phyloP scores from a whole-genome alignment of 1,139 yeast genomes.

The Diutina neorugosa region DNA sequence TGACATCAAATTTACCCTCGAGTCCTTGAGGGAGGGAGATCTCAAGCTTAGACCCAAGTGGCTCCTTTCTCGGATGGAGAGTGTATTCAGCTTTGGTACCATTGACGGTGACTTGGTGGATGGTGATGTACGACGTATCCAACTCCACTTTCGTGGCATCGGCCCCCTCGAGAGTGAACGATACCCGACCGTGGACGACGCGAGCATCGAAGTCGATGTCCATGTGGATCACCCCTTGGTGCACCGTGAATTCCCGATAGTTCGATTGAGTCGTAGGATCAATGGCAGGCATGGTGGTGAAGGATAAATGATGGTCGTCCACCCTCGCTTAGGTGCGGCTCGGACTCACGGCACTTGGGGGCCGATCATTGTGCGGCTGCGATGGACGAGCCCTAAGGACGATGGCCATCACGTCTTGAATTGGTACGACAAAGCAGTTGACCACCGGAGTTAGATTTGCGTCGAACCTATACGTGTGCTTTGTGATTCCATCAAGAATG shows the following conservation, averaged over 20 bases:
- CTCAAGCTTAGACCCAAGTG: constrained; percentile 1
- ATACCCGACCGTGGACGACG: background rate
- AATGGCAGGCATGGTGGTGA: background rate
- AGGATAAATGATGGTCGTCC: background rate
- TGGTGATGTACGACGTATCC: constrained; percentile 1
- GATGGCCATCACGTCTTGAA: too few relatives aligned
- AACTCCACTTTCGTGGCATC: constrained; percentile 4
- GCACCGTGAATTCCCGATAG: background rate
- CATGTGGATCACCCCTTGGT: background rate
- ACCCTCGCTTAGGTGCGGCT: too few relatives aligned
- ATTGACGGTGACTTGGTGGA: background rate
- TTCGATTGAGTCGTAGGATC: constrained; percentile 2
- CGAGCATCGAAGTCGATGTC: background rate
- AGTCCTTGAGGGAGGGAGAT: constrained; percentile 6
- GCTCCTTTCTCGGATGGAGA: background rate
- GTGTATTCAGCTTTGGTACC: background rate
- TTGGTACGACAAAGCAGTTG: too few relatives aligned
- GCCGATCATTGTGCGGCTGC: background rate
- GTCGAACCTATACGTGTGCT: too few relatives aligned
- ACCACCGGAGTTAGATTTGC: too few relatives aligned
- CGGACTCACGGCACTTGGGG: background rate
- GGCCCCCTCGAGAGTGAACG: background rate
- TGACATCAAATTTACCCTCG: background rate
- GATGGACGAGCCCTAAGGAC: background rate
- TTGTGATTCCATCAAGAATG: too few relatives aligned